These are phyloP conservation scores for Rhododendron williamsianum DNA, from an alignment of 148 eudicot species.

Conservation along the genomic window DNA sequence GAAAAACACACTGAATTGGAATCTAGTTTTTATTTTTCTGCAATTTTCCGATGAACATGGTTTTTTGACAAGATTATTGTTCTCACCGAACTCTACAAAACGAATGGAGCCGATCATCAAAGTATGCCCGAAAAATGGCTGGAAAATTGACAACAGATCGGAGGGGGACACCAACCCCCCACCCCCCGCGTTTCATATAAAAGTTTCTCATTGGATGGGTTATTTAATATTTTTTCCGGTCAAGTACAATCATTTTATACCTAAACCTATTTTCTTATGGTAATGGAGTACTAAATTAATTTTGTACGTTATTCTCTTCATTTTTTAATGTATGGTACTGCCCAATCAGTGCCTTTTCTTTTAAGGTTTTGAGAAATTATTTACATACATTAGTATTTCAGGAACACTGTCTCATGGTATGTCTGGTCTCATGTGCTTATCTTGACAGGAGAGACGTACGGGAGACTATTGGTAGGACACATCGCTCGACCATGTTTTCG, in stretches of 20 bases:
- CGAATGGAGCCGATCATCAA: too few species aligned
- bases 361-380: background rate
- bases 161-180: too few species aligned
- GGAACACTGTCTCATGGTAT: background rate
- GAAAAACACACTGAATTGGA: too few species aligned
- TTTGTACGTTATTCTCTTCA: background rate
- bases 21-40: too few species aligned
- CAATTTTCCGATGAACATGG: too few species aligned
- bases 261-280: background rate
- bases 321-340: background rate
- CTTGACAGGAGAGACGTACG: background rate
- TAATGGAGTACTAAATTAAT: too few species aligned
- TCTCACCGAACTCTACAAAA: too few species aligned
- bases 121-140: too few species aligned
- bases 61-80: too few species aligned
- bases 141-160: too few species aligned
- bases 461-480: background rate
- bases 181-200: too few species aligned
- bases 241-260: background rate
- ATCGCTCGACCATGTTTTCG: background rate
- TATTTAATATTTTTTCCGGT: background rate
- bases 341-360: background rate
- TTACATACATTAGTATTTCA: background rate
- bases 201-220: too few species aligned
- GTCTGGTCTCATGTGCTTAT: background rate